Evolutionary conservation across 768 basidiomycete species (phyloP).

Genomic region (Scleroderma bovista): DNA sequence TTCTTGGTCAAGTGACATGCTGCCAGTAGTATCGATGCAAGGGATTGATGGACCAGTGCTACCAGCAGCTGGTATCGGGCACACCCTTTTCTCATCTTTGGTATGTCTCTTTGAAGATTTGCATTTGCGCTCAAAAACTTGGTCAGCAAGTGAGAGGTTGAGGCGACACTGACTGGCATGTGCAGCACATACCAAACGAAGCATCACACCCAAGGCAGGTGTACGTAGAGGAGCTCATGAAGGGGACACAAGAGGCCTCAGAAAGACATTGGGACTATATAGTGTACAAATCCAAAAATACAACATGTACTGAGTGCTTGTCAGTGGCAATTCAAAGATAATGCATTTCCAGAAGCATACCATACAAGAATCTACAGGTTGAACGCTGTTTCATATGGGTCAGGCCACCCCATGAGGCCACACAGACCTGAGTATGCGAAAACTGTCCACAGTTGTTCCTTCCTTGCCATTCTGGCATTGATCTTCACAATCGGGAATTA

Average conservation of each 20-base stretch:
- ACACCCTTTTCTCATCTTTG: no score
- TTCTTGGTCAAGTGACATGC: no score
- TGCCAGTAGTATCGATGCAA: no score
- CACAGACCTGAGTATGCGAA: neutral
- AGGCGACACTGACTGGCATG: no score
- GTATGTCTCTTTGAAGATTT: no score
- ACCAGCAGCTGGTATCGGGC: no score
- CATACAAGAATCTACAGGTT: neutral
- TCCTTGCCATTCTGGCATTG: neutral
- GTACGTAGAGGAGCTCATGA: neutral
- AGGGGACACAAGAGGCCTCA: neutral
- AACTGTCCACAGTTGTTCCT: neutral
- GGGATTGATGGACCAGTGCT: no score
- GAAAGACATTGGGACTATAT: neutral
- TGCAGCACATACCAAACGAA: no score
- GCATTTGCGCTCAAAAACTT: no score
- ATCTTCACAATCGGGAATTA: neutral
- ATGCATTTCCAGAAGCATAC: neutral
- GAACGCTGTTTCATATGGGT: neutral
- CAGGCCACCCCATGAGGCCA: neutral
- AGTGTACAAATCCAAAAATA: no score
- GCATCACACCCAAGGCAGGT: neutral
- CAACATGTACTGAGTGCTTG: neutral
- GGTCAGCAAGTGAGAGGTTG: no score
- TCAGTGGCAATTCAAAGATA: neutral